Percentiles rank a stretch among this genome's conserved stretches.
Evolutionary conservation across 2,329 filamentous ascomycete species (phyloP).

Genomic region (Alternaria angustiovoidea): DNA sequence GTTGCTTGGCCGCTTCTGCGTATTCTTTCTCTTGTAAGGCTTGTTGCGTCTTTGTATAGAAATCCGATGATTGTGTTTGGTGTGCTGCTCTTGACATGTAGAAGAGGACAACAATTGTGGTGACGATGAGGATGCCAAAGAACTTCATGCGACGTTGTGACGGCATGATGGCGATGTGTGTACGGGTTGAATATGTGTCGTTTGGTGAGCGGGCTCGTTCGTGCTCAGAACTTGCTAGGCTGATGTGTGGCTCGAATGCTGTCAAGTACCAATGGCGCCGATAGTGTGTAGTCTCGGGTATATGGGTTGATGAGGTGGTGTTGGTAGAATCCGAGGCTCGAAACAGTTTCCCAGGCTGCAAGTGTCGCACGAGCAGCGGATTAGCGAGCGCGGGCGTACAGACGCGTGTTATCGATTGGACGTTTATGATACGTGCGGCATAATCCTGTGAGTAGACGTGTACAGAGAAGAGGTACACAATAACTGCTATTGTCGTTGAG

Average conservation of each 20-base stretch:
- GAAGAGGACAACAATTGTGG: slow-evolving; percentile 71
- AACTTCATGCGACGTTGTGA: slow-evolving; percentile 70
- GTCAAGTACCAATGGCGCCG: background rate
- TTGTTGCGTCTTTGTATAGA: slow-evolving; percentile 67
- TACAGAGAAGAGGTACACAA: background rate
- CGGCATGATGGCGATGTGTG: slow-evolving; percentile 38
- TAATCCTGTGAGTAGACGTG: slow-evolving; percentile 1
- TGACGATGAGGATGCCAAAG: slow-evolving; percentile 69
- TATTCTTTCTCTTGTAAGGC: slow-evolving; percentile 53
- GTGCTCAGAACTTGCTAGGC: background rate
- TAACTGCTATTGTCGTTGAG: background rate
- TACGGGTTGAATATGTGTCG: slow-evolving; percentile 12
- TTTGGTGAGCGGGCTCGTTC: slow-evolving; percentile 11
- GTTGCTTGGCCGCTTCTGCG: slow-evolving; percentile 52
- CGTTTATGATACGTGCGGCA: background rate
- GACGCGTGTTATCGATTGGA: slow-evolving; percentile 1
- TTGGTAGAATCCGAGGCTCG: background rate
- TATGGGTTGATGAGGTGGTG: background rate
- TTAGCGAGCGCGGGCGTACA: background rate
- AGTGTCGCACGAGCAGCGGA: background rate
- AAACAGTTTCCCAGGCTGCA: slow-evolving; percentile 4
- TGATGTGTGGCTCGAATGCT: background rate
- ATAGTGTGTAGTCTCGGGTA: background rate
- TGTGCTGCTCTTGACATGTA: slow-evolving; percentile 74
- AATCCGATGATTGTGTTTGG: slow-evolving; percentile 61